Conservation (phyloP, 1,139 yeast genomes). For the Pichia sorboxylosa region DNA sequence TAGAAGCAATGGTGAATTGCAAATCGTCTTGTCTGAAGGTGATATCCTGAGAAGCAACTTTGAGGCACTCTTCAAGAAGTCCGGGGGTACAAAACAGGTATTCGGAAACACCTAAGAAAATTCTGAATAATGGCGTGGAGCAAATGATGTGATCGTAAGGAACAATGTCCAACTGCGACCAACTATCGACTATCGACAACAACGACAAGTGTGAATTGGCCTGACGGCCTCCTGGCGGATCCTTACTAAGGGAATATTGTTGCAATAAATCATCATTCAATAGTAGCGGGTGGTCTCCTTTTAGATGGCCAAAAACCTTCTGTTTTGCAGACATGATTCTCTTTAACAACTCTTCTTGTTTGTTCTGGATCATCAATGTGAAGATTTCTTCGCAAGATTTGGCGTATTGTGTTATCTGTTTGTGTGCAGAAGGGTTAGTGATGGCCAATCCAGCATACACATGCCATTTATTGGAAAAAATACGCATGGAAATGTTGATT, state of each 20-base stretch:
- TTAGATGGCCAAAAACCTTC: slow-evolving; percentile 61
- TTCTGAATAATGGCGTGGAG: slow-evolving; percentile 85
- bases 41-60: slow-evolving; percentile 55
- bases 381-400: slow-evolving; percentile 73
- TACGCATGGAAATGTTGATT: slow-evolving; percentile 81
- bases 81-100: slow-evolving; percentile 80
- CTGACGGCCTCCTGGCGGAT: slow-evolving; percentile 55
- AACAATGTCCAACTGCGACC: slow-evolving; percentile 73
- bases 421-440: slow-evolving; percentile 89
- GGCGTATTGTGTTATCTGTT: slow-evolving; percentile 83
- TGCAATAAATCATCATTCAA: slow-evolving; percentile 74
- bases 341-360: slow-evolving; percentile 41
- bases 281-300: slow-evolving; percentile 42
- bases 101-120: slow-evolving; percentile 88
- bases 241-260: slow-evolving; percentile 64
- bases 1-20: slow-evolving; percentile 73
- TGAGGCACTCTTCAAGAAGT: slow-evolving; percentile 64
- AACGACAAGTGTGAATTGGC: slow-evolving; percentile 86
- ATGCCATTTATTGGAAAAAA: slow-evolving; percentile 91
- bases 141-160: slow-evolving; percentile 97
- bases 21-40: slow-evolving; percentile 76
- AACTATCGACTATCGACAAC: slow-evolving; percentile 85
- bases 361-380: slow-evolving; percentile 68
- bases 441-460: slow-evolving; percentile 96
- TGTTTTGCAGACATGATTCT: slow-evolving; percentile 59